Percentiles rank a stretch among this genome's conserved stretches.
Evolutionary conservation across 306 rosid genomes (phyloP).

Genomic region (Corylus americana): DNA sequence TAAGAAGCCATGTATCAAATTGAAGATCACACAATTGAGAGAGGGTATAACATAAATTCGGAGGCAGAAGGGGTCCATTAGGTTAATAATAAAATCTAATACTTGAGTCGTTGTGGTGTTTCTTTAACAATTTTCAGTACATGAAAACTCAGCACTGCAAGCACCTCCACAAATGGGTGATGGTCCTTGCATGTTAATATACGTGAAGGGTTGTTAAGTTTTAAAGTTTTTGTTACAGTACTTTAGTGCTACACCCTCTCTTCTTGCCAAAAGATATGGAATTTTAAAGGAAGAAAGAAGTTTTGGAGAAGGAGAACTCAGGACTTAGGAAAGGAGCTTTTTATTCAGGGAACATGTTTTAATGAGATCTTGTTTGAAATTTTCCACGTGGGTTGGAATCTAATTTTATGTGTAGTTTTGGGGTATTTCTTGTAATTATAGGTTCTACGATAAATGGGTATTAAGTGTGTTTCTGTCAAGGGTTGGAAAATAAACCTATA

Average conservation of each 20-base stretch:
- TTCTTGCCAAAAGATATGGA: neutral
- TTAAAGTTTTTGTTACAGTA: neutral
- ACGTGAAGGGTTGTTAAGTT: neutral
- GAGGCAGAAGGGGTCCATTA: neutral
- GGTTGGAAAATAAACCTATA: neutral
- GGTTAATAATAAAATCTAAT: neutral
- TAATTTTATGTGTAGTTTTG: neutral
- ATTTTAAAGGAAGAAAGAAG: neutral
- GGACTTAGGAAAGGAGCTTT: neutral
- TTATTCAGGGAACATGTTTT: neutral
- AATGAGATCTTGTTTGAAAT: neutral
- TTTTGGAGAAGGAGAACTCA: neutral
- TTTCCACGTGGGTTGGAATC: neutral
- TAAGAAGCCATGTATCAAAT: slow-evolving; percentile 22
- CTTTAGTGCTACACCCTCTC: neutral
- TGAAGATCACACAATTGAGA: slow-evolving; percentile 6
- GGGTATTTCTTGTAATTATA: neutral
- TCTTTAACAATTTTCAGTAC: slow-evolving; percentile 3
- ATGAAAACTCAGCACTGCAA: slow-evolving; percentile 13
- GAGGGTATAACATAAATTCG: no score
- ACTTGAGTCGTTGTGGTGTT: neutral
- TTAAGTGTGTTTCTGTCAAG: neutral
- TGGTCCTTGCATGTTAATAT: neutral
- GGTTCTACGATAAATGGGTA: neutral
- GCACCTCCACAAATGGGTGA: slow-evolving; percentile 12